phyloP scores from a whole-genome alignment of 2,329 filamentous ascomycete genomes.

The Neurospora sp. region DNA sequence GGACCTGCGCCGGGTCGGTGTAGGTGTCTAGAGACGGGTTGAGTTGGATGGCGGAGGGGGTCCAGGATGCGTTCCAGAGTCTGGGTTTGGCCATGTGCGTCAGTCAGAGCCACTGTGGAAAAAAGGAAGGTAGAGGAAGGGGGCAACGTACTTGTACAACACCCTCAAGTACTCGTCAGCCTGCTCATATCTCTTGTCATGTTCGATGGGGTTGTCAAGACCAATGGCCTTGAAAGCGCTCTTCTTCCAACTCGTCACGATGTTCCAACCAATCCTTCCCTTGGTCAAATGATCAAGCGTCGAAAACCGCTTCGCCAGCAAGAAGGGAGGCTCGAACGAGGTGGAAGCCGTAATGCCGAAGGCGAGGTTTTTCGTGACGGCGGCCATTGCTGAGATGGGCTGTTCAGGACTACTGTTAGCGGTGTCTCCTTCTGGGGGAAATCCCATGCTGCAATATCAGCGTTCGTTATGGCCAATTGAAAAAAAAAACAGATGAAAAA shows the following conservation, averaged over 20 bases:
- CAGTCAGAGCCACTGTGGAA: neutral
- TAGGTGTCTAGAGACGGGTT: slow-evolving; percentile 38
- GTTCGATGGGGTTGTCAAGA: slow-evolving; percentile 40
- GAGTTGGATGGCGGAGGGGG: slow-evolving; percentile 33
- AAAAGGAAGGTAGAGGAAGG: neutral
- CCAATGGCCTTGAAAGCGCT: slow-evolving; percentile 48
- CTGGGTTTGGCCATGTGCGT: slow-evolving; percentile 14
- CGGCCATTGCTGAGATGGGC: slow-evolving; percentile 56
- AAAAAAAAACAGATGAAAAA: neutral
- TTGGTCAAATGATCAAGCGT: slow-evolving; percentile 52
- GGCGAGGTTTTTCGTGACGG: slow-evolving; percentile 52
- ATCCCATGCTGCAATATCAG: neutral
- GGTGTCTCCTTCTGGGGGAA: neutral
- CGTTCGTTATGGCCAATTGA: neutral
- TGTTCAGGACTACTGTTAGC: slow-evolving; percentile 15
- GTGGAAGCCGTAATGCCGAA: slow-evolving; percentile 56
- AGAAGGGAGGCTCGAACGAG: slow-evolving; percentile 51
- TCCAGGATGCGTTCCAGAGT: slow-evolving; percentile 35
- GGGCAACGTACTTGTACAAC: slow-evolving; percentile 37
- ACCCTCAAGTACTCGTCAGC: slow-evolving; percentile 45
- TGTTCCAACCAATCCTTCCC: slow-evolving; percentile 56
- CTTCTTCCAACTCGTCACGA: slow-evolving; percentile 54
- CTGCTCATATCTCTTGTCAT: slow-evolving; percentile 41
- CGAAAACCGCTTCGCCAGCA: slow-evolving; percentile 52
- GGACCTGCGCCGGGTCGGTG: slow-evolving; percentile 36